A percentile compares a stretch with the other conserved stretches of the same genome.
Conservation (phyloP, 1,139 yeast genomes). For the Zygotorulaspora mrakii region DNA sequence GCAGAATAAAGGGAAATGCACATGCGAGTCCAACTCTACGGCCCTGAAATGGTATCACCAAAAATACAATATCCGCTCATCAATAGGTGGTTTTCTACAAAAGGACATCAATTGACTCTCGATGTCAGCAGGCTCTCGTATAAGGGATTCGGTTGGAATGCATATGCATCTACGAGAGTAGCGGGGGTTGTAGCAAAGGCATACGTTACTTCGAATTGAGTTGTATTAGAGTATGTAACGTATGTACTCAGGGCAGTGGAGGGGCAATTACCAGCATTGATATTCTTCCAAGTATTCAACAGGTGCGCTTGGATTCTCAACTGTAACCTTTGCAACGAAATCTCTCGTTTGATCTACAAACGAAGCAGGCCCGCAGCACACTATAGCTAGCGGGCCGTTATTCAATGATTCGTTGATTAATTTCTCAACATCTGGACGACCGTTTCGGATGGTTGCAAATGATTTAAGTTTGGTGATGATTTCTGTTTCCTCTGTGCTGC, state of each 20-base stretch:
- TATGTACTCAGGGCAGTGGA: neutral
- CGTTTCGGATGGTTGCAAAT: constrained; percentile 39
- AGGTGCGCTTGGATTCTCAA: constrained; percentile 14
- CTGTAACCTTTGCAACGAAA: constrained; percentile 34
- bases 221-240: neutral
- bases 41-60: no score
- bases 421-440: constrained; percentile 46
- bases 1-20: no score
- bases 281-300: constrained; percentile 30
- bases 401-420: constrained; percentile 40
- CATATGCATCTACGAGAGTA: neutral
- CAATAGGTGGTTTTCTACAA: no score
- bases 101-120: no score
- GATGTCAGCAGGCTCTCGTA: no score
- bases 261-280: constrained; percentile 25
- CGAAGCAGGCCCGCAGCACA: constrained; percentile 51
- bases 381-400: constrained; percentile 42
- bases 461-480: constrained; percentile 38
- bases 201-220: neutral
- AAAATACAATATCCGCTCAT: no score
- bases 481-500: constrained; percentile 21
- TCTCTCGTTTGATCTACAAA: constrained; percentile 51
- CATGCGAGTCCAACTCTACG: no score
- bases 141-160: no score
- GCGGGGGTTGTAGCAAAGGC: no score